Base-by-base conservation (phyloP, 768 basidiomycete species). In the Leccinum subgranulosum region DNA sequence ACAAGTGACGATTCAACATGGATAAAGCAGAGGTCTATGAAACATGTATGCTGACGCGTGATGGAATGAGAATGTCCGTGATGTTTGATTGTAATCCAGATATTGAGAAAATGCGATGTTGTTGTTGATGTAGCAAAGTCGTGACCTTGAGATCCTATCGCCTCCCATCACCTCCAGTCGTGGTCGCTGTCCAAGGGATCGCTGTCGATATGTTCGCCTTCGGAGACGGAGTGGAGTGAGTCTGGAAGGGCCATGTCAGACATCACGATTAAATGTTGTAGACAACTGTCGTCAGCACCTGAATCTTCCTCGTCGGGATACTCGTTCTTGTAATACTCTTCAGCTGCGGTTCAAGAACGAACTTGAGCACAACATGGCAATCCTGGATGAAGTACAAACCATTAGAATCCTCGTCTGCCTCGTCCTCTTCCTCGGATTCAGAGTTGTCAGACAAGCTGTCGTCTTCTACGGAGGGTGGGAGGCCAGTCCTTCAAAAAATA, bases 351-450 rank as follows among this genome's bases (percentile, higher is more conserved):
- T 39, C 36, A 25, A n/a, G 33, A 46, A 47, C 10, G 15, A 50
- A 14, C 2, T 4, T 67, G 1, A 64, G 54, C 1, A 50, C 5
- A 28, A 23, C 14, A 10, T n/a, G 3, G 39, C 2, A 12, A 31
- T 25, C 31, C 5, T 6, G 28, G 10, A 36, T 48, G 4, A 21
- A 11, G 41, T 10, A 68, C 73, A 39, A 47, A 89, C 90, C 88
- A 71, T 92, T 92, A 0, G 90, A 92, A 64, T 92, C 91, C 62
- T 92, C 91, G 58, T 92, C 89, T 3, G 82, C 90, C 61, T 88
- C 86, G 56, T 89, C 90, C 60, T 84, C 86, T 62, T 79, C 78
- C 62, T 87, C 86, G 0, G 82, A 84, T 41, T 85, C 86, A 21
- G 85, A 86, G 10, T 80, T 76, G 15, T 85, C 83, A 47, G 86